Evolutionary conservation across 306 rosid genomes (phyloP).

Genomic region (Rosa multiflora): DNA sequence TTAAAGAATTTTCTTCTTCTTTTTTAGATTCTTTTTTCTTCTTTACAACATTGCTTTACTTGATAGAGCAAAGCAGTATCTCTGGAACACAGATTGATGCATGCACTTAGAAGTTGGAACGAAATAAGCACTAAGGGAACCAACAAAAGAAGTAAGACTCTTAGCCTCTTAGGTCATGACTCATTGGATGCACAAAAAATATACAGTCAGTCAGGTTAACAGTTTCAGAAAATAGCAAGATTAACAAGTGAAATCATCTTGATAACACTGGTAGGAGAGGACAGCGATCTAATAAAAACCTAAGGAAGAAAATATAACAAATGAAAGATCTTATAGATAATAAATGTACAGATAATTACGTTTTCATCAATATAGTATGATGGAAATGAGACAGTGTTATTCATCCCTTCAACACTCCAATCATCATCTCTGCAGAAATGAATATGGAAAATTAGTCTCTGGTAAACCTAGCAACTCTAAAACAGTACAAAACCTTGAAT

Average conservation of each 20-base stretch:
- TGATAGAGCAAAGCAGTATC: background rate
- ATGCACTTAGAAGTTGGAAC: background rate
- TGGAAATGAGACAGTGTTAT: constrained; percentile 78
- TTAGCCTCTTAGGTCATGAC: background rate
- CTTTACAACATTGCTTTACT: background rate
- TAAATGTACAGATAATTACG: constrained; percentile 52
- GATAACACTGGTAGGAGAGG: background rate
- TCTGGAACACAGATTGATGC: too few species aligned
- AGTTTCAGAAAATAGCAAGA: background rate
- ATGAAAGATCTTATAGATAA: constrained; percentile 24
- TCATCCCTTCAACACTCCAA: constrained; percentile 85
- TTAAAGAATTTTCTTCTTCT: background rate
- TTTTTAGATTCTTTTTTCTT: background rate
- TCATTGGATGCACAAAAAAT: background rate
- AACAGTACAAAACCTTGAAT: constrained; percentile 2
- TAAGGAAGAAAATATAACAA: background rate
- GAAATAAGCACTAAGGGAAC: background rate
- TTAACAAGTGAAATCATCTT: background rate
- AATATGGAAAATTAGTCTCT: constrained; percentile 30
- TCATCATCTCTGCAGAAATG: constrained; percentile 83
- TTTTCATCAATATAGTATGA: constrained; percentile 98
- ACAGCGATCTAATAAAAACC: constrained; percentile 7
- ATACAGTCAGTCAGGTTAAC: background rate
- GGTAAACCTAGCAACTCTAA: constrained; percentile 17
- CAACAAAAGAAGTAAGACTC: background rate